phyloP scores from a whole-genome alignment of 2,329 filamentous ascomycete genomes.

The Neofusicoccum cordaticola region DNA sequence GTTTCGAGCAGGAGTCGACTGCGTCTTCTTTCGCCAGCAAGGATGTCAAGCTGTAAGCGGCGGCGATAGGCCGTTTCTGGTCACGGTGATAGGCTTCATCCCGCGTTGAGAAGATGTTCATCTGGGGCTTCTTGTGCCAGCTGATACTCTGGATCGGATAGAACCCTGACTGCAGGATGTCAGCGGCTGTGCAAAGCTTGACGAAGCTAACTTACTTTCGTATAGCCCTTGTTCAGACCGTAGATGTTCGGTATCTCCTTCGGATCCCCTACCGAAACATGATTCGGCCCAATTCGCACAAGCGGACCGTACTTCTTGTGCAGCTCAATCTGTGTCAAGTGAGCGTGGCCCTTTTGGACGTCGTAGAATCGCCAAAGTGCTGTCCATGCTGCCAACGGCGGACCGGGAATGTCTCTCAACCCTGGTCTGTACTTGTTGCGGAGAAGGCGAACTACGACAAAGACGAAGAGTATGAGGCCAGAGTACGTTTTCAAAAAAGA shows the following conservation, averaged over 20 bases:
- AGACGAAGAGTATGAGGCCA: not conserved
- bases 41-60: constrained; percentile 42
- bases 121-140: constrained; percentile 22
- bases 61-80: constrained; percentile 40
- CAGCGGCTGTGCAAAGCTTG: not conserved
- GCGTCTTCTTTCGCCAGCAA: constrained; percentile 34
- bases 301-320: constrained; percentile 72
- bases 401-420: constrained; percentile 51
- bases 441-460: not conserved
- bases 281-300: constrained; percentile 75
- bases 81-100: constrained; percentile 42
- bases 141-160: constrained; percentile 28
- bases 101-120: constrained; percentile 36
- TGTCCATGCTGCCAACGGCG: constrained; percentile 61
- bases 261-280: constrained; percentile 73
- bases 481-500: not conserved
- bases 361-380: constrained; percentile 70
- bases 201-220: constrained; percentile 27
- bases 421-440: constrained; percentile 10
- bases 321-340: constrained; percentile 55
- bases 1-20: constrained; percentile 24
- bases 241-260: constrained; percentile 69
- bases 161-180: constrained; percentile 23
- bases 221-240: constrained; percentile 49
- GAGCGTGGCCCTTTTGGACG: constrained; percentile 56